phyloP scores from a whole-genome alignment of 208 protist genomes.

The Trypanosoma mega region DNA sequence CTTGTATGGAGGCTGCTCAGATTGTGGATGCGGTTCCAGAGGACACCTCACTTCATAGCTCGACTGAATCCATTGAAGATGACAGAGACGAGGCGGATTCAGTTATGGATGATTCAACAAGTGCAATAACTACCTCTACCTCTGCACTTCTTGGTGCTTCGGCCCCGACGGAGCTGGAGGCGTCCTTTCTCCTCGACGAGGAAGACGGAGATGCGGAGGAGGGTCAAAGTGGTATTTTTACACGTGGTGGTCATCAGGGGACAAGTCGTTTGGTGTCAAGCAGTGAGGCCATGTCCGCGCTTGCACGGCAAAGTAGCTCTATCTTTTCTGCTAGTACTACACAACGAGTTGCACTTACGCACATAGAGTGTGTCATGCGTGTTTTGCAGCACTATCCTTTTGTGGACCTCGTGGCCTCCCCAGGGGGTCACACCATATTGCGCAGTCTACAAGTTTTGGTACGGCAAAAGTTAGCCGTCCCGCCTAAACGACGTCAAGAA shows the following conservation, averaged over 20 bases:
- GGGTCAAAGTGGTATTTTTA: not conserved
- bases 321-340: slow-evolving; percentile 15
- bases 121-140: too few relatives aligned
- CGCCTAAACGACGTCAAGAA: slow-evolving; percentile 19
- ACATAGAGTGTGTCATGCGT: slow-evolving; percentile 31
- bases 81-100: not conserved
- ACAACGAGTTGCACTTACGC: slow-evolving; percentile 12
- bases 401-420: slow-evolving; percentile 31
- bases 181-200: slow-evolving; percentile 18
- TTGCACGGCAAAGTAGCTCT: not conserved
- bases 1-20: not conserved
- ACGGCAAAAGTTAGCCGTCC: slow-evolving; percentile 11
- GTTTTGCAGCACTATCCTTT: slow-evolving; percentile 39
- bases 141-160: too few relatives aligned
- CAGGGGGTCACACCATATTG: slow-evolving; percentile 36
- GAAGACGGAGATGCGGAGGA: slow-evolving; percentile 6
- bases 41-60: not conserved
- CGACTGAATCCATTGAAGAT: not conserved
- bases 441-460: slow-evolving; percentile 24
- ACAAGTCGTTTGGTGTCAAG: slow-evolving; percentile 9
- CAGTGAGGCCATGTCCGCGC: slow-evolving; percentile 14
- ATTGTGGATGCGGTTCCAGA: not conserved
- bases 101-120: too few relatives aligned
- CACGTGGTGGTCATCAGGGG: slow-evolving; percentile 12
- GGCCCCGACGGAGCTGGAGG: slow-evolving; percentile 21